Evolutionary conservation across 169 alveolate genomes (phyloP).

Genomic region (Eimeria falciformis): DNA sequence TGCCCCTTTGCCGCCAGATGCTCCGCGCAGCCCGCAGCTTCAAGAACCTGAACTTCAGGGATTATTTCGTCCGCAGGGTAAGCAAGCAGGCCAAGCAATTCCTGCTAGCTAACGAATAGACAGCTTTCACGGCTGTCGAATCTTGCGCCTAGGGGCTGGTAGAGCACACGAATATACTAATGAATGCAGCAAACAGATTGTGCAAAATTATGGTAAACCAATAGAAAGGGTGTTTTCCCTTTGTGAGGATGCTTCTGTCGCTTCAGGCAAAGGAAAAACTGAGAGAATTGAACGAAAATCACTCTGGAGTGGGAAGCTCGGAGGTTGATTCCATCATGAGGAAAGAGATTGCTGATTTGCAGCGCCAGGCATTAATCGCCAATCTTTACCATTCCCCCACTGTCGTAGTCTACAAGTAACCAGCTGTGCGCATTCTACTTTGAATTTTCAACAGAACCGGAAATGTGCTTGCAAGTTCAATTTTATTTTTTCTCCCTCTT

Average conservation of each 20-base stretch:
- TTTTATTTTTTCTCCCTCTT: not conserved
- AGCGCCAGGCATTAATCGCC: constrained; percentile 12
- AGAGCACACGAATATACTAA: not conserved
- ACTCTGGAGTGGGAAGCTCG: not conserved
- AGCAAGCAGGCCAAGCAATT: not conserved
- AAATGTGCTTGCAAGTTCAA: not conserved
- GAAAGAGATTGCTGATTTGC: not conserved
- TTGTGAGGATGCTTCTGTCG: not conserved
- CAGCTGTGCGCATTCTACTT: too few species aligned
- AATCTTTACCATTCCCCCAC: constrained; percentile 22
- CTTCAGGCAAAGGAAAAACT: constrained; percentile 16
- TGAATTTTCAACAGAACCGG: too few species aligned
- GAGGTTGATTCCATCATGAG: not conserved
- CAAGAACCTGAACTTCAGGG: constrained; percentile 15
- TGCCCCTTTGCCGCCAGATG: not conserved
- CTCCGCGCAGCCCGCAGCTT: constrained; percentile 24
- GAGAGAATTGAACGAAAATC: not conserved
- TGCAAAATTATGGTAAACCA: not conserved
- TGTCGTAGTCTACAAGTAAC: not conserved
- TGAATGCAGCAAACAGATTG: not conserved
- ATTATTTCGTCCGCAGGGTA: constrained; percentile 22
- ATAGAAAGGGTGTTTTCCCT: not conserved
- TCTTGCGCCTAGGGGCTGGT: not conserved
- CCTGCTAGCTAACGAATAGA: not conserved
- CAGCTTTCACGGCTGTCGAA: not conserved